phyloP scores from a whole-genome alignment of 78 protist species.

The Dictyostelium brefeldianum region DNA sequence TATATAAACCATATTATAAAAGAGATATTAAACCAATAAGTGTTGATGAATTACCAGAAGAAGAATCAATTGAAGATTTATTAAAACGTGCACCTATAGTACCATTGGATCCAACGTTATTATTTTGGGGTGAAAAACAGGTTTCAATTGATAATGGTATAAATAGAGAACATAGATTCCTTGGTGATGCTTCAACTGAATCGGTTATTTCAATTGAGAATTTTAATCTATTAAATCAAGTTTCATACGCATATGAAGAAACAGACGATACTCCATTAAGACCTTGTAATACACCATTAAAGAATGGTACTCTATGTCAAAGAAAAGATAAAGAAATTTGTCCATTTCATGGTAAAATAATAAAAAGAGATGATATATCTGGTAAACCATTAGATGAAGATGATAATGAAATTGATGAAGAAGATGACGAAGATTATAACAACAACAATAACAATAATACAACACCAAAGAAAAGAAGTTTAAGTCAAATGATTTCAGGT shows the following conservation, averaged over 20 bases:
- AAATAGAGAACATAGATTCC: constrained; percentile 58
- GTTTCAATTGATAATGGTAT: constrained; percentile 34
- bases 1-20: constrained; percentile 46
- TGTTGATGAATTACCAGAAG: constrained; percentile 53
- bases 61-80: constrained; percentile 53
- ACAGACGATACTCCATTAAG: not conserved
- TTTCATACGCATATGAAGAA: constrained; percentile 32
- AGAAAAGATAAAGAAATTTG: constrained; percentile 40
- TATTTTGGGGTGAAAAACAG: constrained; percentile 72
- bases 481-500: not conserved
- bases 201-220: constrained; percentile 8
- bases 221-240: constrained; percentile 37
- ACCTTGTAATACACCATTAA: constrained; percentile 35
- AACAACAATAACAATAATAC: not conserved
- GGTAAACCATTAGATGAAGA: constrained; percentile 49
- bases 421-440: not conserved
- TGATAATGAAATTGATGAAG: not conserved
- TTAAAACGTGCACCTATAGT: constrained; percentile 61
- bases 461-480: constrained; percentile 1
- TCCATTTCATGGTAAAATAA: constrained; percentile 70
- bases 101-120: constrained; percentile 27
- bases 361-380: constrained; percentile 42
- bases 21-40: constrained; percentile 8
- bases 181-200: constrained; percentile 42
- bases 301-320: constrained; percentile 63